Evolutionary conservation across 106 monocot genomes (phyloP), one percentile per base, ranked within the genome.

Genomic region (Allium cepa): DNA sequence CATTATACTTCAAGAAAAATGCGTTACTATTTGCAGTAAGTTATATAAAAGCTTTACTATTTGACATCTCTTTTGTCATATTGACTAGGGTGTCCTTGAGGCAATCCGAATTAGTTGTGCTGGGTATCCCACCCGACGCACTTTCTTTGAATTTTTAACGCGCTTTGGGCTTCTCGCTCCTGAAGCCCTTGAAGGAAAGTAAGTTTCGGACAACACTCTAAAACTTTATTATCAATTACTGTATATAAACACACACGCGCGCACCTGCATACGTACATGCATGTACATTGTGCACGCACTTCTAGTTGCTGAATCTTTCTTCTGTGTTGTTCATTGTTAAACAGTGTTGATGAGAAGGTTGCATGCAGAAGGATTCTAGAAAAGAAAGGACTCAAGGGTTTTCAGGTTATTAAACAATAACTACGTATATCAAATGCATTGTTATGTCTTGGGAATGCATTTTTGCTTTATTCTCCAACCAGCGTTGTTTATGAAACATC

Each of bases 31-130:
- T 22, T 12, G 8, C 66, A 67, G 26, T 22, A 22, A 22, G 22
- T 22, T 22, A 22, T 22, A 22, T 22, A 22, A 56, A 36, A 26
- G 8, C 59, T 60, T 71, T 63, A 63, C 53, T 22, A 56, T 53
- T 70, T 27, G 57, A 11, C 15, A 18, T 22, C 51, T 52, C 16
- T 73, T 59, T 46, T 45, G 28, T 69, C 46, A 18, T 22, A 61
- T 12, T 63, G 15, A 49, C 67, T 79, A 99, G 99, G 99, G 99
- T 71, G 99, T 99, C 68, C 85, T 99, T 71, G 99, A 99, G 74
- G 99, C 99, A 57, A 93, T 99, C 68, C 82, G 99, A 77, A 99
- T 99, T 46, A 99, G 99, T 26, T 99, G 99, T 83, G 99, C 99
- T 63, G 99, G 99, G 68, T 99, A 93, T 87, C 99, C 99, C 16